Conservation (phyloP, 2,329 filamentous ascomycete species). For the Magnaporthales sp. region DNA sequence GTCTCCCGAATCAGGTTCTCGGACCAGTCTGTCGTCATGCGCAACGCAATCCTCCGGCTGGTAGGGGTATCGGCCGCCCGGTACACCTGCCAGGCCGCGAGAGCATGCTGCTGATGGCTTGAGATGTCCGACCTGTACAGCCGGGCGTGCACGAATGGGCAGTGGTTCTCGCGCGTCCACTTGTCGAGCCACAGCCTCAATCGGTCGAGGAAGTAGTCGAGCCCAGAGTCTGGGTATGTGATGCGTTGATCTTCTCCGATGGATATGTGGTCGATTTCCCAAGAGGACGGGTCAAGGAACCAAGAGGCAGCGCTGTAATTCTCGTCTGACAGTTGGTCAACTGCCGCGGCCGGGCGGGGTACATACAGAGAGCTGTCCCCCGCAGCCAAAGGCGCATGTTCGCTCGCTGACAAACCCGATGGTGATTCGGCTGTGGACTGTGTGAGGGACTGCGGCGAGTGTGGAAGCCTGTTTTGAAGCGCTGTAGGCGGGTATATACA, state of each 20-base stretch:
- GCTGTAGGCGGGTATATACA: conserved; percentile 16
- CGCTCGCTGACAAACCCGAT: background rate
- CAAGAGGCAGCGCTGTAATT: background rate
- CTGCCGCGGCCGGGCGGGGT: background rate
- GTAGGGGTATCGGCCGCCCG: too few species aligned
- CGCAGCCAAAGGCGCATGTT: background rate
- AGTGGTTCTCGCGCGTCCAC: background rate
- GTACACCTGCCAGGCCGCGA: too few species aligned
- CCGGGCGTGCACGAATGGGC: too few species aligned
- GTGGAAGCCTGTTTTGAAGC: background rate
- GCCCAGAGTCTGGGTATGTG: background rate
- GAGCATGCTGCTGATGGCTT: too few species aligned
- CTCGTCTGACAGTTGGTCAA: background rate
- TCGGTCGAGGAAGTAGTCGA: background rate
- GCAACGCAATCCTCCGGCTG: too few species aligned
- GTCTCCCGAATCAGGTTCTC: too few species aligned
- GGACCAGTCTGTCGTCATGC: too few species aligned
- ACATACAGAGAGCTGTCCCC: background rate
- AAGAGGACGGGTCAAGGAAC: background rate
- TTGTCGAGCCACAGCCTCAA: background rate
- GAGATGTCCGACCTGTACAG: too few species aligned
- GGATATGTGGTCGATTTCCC: too few species aligned
- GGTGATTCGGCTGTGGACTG: background rate
- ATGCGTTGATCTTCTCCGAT: too few species aligned
- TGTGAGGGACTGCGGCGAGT: background rate